phyloP scores from a whole-genome alignment of 116 monocot genomes.

The Phalaenopsis hybrid region DNA sequence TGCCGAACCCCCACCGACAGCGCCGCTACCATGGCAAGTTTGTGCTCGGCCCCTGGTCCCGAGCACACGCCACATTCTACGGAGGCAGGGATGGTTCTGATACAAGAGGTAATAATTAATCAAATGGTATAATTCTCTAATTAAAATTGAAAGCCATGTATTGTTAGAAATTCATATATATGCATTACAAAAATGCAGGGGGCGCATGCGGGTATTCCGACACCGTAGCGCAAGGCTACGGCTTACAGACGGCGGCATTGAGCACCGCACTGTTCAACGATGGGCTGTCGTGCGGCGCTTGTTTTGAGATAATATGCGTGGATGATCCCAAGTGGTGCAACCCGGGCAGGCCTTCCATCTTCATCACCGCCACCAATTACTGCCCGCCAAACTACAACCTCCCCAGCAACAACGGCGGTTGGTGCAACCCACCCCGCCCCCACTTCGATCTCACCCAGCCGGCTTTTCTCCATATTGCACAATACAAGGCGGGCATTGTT shows the following conservation, averaged over 20 bases:
- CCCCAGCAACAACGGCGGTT: slow-evolving; percentile 53
- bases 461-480: slow-evolving; percentile 58
- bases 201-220: slow-evolving; percentile 62
- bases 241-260: slow-evolving; percentile 49
- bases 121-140: too few species aligned
- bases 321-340: slow-evolving; percentile 29
- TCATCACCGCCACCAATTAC: slow-evolving; percentile 47
- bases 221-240: slow-evolving; percentile 42
- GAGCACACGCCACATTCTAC: slow-evolving; percentile 52
- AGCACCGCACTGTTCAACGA: slow-evolving; percentile 46
- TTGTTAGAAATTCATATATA: too few species aligned
- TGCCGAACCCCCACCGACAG: too few species aligned
- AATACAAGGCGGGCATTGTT: slow-evolving; percentile 63
- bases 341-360: slow-evolving; percentile 29
- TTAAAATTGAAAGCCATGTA: too few species aligned
- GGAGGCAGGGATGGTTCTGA: slow-evolving; percentile 41
- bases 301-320: slow-evolving; percentile 54
- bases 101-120: slow-evolving; percentile 26
- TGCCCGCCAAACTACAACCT: slow-evolving; percentile 52
- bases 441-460: slow-evolving; percentile 69
- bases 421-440: slow-evolving; percentile 57
- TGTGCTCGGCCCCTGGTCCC: slow-evolving; percentile 21
- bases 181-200: slow-evolving; percentile 11
- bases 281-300: slow-evolving; percentile 40
- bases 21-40: slow-evolving; percentile 33